A percentile compares a stretch with the other conserved stretches of the same genome.
Evolutionary conservation across 176 grass and related monocot species (phyloP).

Genomic region (Leersia perrieri): DNA sequence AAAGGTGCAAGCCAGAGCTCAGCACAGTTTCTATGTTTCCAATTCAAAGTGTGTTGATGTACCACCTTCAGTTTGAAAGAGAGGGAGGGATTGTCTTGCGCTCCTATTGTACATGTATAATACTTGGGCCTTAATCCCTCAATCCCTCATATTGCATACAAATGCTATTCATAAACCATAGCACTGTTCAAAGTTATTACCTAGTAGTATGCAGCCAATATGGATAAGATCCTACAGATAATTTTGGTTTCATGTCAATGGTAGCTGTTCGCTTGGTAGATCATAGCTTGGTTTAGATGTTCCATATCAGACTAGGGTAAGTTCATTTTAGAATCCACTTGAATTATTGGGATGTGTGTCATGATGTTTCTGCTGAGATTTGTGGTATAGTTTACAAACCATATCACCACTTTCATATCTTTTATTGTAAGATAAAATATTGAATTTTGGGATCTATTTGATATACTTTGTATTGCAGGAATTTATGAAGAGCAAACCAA

Average conservation of each 20-base stretch:
- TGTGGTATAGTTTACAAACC: not conserved
- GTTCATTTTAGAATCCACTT: not conserved
- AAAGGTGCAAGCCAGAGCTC: no score
- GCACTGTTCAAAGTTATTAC: no score
- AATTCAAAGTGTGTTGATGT: no score
- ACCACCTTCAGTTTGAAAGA: no score
- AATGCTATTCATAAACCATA: no score
- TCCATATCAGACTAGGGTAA: not conserved
- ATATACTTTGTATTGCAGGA: constrained; percentile 49
- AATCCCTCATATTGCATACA: no score
- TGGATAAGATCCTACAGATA: no score
- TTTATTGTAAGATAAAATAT: not conserved
- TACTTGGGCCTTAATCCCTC: no score
- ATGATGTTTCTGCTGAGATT: not conserved
- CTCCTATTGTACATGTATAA: no score
- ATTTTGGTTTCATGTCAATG: not conserved
- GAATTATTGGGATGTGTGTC: not conserved
- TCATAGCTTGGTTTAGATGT: not conserved
- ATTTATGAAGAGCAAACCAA: constrained; percentile 44
- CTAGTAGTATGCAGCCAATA: no score
- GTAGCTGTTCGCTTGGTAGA: not conserved
- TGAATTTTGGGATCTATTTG: constrained; percentile 1
- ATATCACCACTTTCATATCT: not conserved
- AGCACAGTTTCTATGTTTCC: no score
- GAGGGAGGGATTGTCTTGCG: no score